Evolutionary conservation across 2,329 filamentous ascomycete genomes (phyloP).

Genomic region (Fusarium sp.): DNA sequence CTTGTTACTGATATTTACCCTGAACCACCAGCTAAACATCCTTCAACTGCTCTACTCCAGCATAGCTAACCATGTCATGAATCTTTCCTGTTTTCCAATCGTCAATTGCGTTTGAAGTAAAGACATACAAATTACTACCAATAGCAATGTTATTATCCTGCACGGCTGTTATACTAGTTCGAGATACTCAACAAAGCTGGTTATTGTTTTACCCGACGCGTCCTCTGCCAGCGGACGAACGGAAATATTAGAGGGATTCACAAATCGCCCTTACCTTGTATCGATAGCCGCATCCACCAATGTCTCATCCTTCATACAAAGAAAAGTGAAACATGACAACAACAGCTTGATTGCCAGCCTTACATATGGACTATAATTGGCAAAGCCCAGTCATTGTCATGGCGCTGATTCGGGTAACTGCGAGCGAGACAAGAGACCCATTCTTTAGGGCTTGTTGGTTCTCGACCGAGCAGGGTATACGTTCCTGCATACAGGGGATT

Average conservation of each 20-base stretch:
- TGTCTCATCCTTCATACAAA: background rate
- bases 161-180: background rate
- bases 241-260: background rate
- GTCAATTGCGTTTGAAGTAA: rapidly evolving
- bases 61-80: rapidly evolving
- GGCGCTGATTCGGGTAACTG: background rate
- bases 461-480: background rate
- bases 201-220: rapidly evolving
- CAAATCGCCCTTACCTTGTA: background rate
- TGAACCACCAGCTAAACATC: background rate
- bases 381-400: background rate
- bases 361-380: background rate
- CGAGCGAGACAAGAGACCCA: background rate
- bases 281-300: background rate
- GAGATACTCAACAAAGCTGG: background rate
- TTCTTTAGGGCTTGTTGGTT: background rate
- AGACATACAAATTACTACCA: background rate
- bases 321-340: background rate
- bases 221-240: background rate
- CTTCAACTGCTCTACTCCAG: background rate
- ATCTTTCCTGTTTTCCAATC: background rate
- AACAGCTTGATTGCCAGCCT: background rate
- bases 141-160: rapidly evolving
- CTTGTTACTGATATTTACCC: background rate
- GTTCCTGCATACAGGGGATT: background rate